Base-by-base conservation (phyloP, 2,329 filamentous ascomycete genomes). In the Trichophyton schoenleinii region DNA sequence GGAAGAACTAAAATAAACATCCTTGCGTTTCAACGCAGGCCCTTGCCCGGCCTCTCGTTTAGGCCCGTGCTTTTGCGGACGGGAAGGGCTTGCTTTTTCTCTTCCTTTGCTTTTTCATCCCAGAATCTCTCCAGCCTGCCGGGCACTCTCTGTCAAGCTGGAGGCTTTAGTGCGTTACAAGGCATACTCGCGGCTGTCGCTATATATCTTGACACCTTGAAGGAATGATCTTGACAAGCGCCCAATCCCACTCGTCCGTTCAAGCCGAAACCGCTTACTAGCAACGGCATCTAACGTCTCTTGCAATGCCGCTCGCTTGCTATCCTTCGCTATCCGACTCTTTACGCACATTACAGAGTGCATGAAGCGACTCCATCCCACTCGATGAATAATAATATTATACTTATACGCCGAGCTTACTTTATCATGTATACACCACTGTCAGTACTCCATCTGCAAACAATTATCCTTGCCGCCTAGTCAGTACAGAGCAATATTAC, bases 71-170 rank as follows among this genome's bases (percentile, higher is more conserved):
- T 57, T 28, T 57, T 13, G 31, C 55, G 38, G 34, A 41, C 55
- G 55, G 55, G 55, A 57, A 41, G 15, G 55, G 38, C 22, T 57
- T 57, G 55, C 55, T 57, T 57, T 57, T 57, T 31, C 53, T 31
- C 42, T 34, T 57, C 38, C 13, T 31, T 57, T 57, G 31, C 55
- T 57, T 57, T 57, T 57, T 57, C 38, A 38, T 57, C 20, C 55
- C 55, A 18, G n/a, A n/a, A 36, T 57, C 25, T 55, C 34, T 55
- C 34, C 22, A 38, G 25, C 11, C 52, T 55, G 13, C 44, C 9
- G 41, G 41, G 44, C 49, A 53, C 9, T 31, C 13, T 28, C 49
- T 18, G 34, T 31, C 46, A 11, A 15, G 22, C 13, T 53, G 11
- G 28, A 53, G 49, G 49, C 49, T 44, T 44, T 53, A 53, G 22